These are phyloP conservation scores for Pugionium dolabratum DNA, from an alignment of 345 rosid genomes.

Conservation along the genomic window DNA sequence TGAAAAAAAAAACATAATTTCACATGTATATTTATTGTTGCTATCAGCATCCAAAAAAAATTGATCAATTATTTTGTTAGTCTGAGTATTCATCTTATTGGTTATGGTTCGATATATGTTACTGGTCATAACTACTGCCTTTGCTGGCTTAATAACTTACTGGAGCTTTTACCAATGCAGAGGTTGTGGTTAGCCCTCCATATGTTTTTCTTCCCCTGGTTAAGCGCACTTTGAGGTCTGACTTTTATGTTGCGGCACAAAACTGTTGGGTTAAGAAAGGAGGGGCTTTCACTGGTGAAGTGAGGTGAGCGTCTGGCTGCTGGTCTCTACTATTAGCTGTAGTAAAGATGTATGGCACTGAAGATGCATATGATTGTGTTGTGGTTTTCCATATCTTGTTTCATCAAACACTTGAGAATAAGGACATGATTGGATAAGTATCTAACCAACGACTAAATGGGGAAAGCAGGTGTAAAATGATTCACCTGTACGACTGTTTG, in stretches of 20 bases:
- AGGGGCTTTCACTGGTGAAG: conserved; percentile 95
- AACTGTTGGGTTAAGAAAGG: conserved; percentile 97
- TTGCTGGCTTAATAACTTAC: not conserved
- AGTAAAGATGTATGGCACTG: not conserved
- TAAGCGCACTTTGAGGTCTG: conserved; percentile 60
- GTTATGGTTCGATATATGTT: too few relatives aligned
- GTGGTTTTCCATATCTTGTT: not conserved
- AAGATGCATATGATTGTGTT: conserved; percentile 1
- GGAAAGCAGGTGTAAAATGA: not conserved
- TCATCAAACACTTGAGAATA: not conserved
- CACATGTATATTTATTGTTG: not conserved
- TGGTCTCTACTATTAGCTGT: not conserved
- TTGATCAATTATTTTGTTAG: too few relatives aligned
- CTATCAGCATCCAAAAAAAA: too few relatives aligned
- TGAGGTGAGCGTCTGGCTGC: conserved; percentile 51
- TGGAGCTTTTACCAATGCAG: conserved; percentile 38
- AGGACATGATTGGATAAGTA: not conserved
- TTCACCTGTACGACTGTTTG: not conserved
- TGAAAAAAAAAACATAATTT: not conserved
- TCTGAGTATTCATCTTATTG: too few relatives aligned
- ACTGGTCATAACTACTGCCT: too few relatives aligned
- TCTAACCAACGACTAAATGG: not conserved
- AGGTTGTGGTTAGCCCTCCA: conserved; percentile 92
- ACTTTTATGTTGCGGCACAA: conserved; percentile 85
- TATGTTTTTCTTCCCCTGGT: conserved; percentile 75